phyloP scores from a whole-genome alignment of 2,329 filamentous ascomycete species.

The Colletotrichum abscissum region DNA sequence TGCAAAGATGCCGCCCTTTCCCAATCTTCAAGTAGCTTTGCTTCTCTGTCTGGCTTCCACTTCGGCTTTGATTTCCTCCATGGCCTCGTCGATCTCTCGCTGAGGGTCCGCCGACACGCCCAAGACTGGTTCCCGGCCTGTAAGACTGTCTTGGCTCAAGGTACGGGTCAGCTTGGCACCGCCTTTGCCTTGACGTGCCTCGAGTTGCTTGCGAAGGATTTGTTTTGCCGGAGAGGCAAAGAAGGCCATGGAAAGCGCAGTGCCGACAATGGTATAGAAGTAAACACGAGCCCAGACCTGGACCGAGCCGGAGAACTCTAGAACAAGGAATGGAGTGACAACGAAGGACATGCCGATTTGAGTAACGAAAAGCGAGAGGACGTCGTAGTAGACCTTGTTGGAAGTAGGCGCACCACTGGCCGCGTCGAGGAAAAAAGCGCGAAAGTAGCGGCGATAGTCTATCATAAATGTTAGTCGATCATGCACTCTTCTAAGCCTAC shows the following conservation, averaged over 20 bases:
- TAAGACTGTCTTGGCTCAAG: constrained; percentile 68
- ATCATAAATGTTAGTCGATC: constrained; percentile 34
- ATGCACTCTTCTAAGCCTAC: constrained; percentile 18
- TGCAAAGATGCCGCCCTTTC: background rate
- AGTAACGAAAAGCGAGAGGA: constrained; percentile 79
- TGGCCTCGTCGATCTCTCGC: constrained; percentile 80
- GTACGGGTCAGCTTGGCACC: constrained; percentile 60
- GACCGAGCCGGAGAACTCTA: constrained; percentile 77
- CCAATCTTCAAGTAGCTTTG: constrained; percentile 21
- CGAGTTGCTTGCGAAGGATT: constrained; percentile 66
- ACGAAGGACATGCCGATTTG: constrained; percentile 87
- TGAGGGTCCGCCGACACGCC: constrained; percentile 84
- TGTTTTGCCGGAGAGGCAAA: constrained; percentile 84
- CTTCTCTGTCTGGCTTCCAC: constrained; percentile 62
- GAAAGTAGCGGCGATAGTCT: constrained; percentile 91
- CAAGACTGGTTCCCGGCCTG: constrained; percentile 71
- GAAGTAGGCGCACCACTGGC: constrained; percentile 75
- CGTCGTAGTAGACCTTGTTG: constrained; percentile 88
- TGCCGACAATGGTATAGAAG: constrained; percentile 84
- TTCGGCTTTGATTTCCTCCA: constrained; percentile 79
- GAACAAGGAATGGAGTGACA: constrained; percentile 85
- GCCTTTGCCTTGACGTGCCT: constrained; percentile 63
- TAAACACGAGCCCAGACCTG: constrained; percentile 87
- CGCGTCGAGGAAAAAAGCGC: constrained; percentile 91
- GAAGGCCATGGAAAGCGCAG: constrained; percentile 73